Conservation (phyloP, 2,329 filamentous ascomycete genomes). For the Ophiostoma australiae region DNA sequence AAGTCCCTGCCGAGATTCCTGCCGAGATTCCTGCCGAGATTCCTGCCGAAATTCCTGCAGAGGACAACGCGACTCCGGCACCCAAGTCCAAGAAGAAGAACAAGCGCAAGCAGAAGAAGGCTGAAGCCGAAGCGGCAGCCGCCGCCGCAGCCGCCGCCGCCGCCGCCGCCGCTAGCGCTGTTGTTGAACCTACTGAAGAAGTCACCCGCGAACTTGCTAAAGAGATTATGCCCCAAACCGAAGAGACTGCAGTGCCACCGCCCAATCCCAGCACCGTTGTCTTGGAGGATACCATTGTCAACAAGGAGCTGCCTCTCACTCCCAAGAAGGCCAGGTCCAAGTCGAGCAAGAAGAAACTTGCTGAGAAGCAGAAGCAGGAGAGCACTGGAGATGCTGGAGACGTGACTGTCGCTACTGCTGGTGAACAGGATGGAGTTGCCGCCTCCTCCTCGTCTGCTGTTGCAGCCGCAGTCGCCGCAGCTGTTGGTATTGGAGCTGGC, state of each 20-base stretch:
- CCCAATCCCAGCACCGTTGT: not conserved
- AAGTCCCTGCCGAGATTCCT: not conserved
- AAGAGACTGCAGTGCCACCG: not conserved
- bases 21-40: not conserved
- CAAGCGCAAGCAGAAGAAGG: conserved; percentile 3
- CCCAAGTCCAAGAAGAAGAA: conserved; percentile 12
- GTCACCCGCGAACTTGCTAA: not conserved
- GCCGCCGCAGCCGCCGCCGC: not conserved
- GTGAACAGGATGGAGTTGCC: conserved; percentile 10
- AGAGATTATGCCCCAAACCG: not conserved
- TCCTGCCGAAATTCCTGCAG: not conserved
- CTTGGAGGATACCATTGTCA: not conserved
- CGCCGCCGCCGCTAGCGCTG: not conserved
- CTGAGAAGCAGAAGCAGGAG: not conserved
- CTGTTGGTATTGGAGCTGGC: conserved; percentile 11
- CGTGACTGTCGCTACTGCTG: not conserved
- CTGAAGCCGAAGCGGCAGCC: not conserved
- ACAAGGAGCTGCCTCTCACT: not conserved
- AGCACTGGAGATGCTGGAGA: not conserved
- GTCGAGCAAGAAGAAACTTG: not conserved
- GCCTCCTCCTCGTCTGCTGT: conserved; percentile 30
- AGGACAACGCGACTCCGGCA: not conserved
- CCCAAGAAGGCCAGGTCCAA: not conserved
- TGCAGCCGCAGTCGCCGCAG: conserved; percentile 12
- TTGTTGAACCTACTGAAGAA: not conserved